Conservation (phyloP, 257 asterid genomes). For the Ophiorrhiza pumila region DNA sequence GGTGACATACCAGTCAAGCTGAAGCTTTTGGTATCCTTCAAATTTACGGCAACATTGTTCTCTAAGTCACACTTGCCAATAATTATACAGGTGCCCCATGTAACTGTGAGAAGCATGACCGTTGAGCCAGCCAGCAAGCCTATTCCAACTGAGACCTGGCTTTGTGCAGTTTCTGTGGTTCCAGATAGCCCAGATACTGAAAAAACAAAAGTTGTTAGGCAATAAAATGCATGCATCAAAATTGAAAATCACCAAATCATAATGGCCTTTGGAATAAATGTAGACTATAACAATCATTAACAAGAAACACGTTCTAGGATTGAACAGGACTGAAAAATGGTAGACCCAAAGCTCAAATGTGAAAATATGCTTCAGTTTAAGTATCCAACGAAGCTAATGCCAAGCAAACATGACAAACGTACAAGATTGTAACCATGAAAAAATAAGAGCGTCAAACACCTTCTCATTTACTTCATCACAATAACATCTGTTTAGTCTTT, state of each 20-base stretch:
- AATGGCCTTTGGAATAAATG: neutral
- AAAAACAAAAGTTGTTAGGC: conserved; percentile 10
- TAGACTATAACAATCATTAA: neutral
- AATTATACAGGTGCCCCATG: conserved; percentile 83
- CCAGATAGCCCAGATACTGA: conserved; percentile 92
- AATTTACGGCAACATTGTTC: conserved; percentile 47
- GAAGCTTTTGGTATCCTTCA: conserved; percentile 54
- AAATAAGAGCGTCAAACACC: neutral
- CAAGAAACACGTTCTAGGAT: neutral
- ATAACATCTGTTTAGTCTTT: neutral
- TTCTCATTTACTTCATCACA: neutral
- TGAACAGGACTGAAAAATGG: neutral
- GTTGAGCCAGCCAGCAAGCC: conserved; percentile 98
- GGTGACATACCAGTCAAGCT: conserved; percentile 59
- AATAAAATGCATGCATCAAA: neutral
- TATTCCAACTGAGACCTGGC: conserved; percentile 94
- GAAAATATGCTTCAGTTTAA: neutral
- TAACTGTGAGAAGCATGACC: conserved; percentile 81
- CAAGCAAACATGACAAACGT: neutral
- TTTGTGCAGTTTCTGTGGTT: conserved; percentile 67
- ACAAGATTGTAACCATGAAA: neutral
- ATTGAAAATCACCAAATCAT: neutral
- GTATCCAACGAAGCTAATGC: neutral
- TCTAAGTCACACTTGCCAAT: conserved; percentile 79
- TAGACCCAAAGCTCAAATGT: neutral